A percentile compares a stretch with the other conserved stretches of the same genome.
Evolutionary conservation across 1,139 yeast species (phyloP).

Genomic region (Diutina ranongensis): DNA sequence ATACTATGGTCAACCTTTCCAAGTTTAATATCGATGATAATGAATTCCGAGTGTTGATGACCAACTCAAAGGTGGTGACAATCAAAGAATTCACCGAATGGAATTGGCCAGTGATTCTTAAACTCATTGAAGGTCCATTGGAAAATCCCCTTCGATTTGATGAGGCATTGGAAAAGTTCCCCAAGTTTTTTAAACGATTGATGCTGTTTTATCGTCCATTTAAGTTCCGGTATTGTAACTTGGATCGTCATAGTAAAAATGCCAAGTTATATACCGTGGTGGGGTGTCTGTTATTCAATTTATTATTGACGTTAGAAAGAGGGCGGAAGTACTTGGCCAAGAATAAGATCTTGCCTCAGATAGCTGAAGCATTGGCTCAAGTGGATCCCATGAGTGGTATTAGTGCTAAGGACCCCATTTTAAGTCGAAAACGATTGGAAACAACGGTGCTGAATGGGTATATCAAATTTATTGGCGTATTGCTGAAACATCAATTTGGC

Average conservation of each 20-base stretch:
- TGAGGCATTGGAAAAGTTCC: slow-evolving; percentile 59
- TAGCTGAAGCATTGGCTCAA: slow-evolving; percentile 82
- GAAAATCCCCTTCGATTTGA: slow-evolving; percentile 62
- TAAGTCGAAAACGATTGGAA: slow-evolving; percentile 48
- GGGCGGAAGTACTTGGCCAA: slow-evolving; percentile 62
- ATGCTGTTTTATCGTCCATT: slow-evolving; percentile 87
- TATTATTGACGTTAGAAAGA: slow-evolving; percentile 47
- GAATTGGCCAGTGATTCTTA: slow-evolving; percentile 72
- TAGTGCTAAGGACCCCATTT: slow-evolving; percentile 60
- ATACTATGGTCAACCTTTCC: background rate
- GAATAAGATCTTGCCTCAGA: slow-evolving; percentile 72
- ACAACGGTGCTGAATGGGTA: slow-evolving; percentile 68
- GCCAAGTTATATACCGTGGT: slow-evolving; percentile 49
- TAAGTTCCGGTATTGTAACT: slow-evolving; percentile 69
- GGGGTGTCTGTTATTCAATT: slow-evolving; percentile 63
- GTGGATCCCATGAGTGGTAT: slow-evolving; percentile 74
- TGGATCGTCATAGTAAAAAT: slow-evolving; percentile 19
- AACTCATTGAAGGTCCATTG: slow-evolving; percentile 71
- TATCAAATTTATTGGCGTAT: slow-evolving; percentile 62
- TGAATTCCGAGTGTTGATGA: slow-evolving; percentile 55
- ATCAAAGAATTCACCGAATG: slow-evolving; percentile 76
- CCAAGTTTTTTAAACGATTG: slow-evolving; percentile 77
- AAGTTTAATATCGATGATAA: slow-evolving; percentile 50
- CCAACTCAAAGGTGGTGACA: slow-evolving; percentile 58
- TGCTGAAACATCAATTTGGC: slow-evolving; percentile 53